Evolutionary conservation across 208 protist species (phyloP), one percentile per base, ranked within the genome.

Genomic region (Lotmaria passim): DNA sequence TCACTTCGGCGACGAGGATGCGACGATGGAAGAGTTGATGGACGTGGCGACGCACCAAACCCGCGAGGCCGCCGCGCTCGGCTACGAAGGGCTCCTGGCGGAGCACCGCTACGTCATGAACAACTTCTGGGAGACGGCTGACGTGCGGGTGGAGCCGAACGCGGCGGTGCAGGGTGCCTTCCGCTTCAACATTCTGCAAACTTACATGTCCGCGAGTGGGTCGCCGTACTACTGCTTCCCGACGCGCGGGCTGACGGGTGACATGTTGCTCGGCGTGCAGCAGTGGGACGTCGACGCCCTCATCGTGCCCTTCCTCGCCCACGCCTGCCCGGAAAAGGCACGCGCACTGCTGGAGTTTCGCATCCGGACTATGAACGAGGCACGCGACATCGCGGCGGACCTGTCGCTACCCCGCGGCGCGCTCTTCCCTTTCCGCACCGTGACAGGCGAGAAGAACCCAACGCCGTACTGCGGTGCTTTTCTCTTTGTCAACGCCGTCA

Each of bases 221-320:
- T 65, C 53, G 3, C 75, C 75, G 39, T 66, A 71, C 51, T 83
- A 83, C 74, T 79, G 81, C 66, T 93, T 89, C 59, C 86, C 89
- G 0, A 83, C 93, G 1, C 85, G 89, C 28, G 91, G 93, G 14
- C 63, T 97, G 24, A 88, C 84, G 33, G 83, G 86, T 26, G 83
- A 93, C 62, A 79, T 82, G 52, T 51, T 86, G 44, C 75, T 82
- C 30, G 93, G 91, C 11, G 78, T 89, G 36, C 86, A 96, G 48
- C 82, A 91, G 62, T 97, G 93, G 91, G 93, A 96, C 55, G 86
- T 95, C 26, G 93, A 97, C 43, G 88, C 89, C 19, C 73, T 96
- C 44, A 80, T 96, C 39, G 64, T 96, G 31, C 93, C 93, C 0
- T 93, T 91, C 39, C 85, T 97, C 60, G 68, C 88, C 15, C 90